These are phyloP conservation scores for Termitomyces eurrhizus DNA, from an alignment of 768 basidiomycete genomes.

Conservation along the genomic window DNA sequence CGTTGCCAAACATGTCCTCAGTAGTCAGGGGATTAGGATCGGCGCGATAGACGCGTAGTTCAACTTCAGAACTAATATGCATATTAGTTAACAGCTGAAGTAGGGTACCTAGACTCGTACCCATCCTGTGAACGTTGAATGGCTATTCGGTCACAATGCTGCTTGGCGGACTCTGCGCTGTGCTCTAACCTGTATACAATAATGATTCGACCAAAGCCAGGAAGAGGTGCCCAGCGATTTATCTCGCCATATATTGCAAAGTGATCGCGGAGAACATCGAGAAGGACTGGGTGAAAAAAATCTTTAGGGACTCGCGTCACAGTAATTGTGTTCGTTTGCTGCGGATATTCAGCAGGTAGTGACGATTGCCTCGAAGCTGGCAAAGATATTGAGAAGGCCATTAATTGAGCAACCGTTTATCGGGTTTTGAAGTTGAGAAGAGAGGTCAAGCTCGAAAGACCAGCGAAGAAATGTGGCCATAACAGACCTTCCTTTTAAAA, in stretches of 20 bases:
- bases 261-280: constrained; percentile 63
- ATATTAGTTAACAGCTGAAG: constrained; percentile 8
- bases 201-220: constrained; percentile 77
- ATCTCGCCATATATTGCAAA: constrained; percentile 78
- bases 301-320: constrained; percentile 72
- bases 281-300: constrained; percentile 72
- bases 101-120: constrained; percentile 35
- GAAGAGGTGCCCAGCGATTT: constrained; percentile 88
- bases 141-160: constrained; percentile 57
- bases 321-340: constrained; percentile 77
- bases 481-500: neutral
- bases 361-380: constrained; percentile 17
- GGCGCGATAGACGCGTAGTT: constrained; percentile 68
- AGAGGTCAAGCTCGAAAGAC: constrained; percentile 1
- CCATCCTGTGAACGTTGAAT: constrained; percentile 47
- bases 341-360: constrained; percentile 17
- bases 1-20: constrained; percentile 19
- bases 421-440: neutral
- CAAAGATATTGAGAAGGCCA: constrained; percentile 15
- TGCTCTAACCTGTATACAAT: constrained; percentile 69
- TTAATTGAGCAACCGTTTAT: neutral
- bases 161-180: constrained; percentile 65
- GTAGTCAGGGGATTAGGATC: constrained; percentile 62
- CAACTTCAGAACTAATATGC: constrained; percentile 39
- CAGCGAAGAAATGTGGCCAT: neutral